A percentile compares a stretch with the other conserved stretches of the same genome.
phyloP scores from a whole-genome alignment of 169 alveolate genomes.

The Babesia gibsoni region DNA sequence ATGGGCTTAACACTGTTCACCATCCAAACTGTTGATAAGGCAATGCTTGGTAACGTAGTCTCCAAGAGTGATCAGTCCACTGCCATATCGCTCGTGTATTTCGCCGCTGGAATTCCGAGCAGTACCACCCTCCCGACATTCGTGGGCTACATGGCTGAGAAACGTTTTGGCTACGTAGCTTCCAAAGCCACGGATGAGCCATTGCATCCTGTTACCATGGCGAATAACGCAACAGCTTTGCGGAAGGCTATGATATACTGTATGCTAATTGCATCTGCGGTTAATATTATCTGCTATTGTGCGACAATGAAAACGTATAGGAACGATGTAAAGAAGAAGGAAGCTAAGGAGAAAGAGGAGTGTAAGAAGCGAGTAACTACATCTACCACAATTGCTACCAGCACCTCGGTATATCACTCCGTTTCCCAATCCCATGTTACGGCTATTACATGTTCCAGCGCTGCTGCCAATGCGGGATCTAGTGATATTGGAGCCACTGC shows the following conservation, averaged over 20 bases:
- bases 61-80: conserved; percentile 85
- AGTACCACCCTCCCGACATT: conserved; percentile 84
- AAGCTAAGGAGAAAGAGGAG: too few species aligned
- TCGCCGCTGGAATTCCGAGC: conserved; percentile 85
- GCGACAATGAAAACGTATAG: conserved; percentile 8
- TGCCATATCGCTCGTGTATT: conserved; percentile 77
- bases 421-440: too few species aligned
- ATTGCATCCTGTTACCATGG: neutral
- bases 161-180: conserved; percentile 71
- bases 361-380: too few species aligned
- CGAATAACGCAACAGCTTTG: conserved; percentile 5
- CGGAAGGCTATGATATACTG: conserved; percentile 17
- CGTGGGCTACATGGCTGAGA: conserved; percentile 84
- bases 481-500: too few species aligned
- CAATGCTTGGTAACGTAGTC: conserved; percentile 85
- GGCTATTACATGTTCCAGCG: too few species aligned
- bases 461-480: too few species aligned
- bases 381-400: too few species aligned
- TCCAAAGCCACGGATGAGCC: neutral
- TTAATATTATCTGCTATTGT: conserved; percentile 8
- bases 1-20: conserved; percentile 86
- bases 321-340: too few species aligned
- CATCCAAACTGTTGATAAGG: conserved; percentile 88
- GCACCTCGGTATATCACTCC: too few species aligned
- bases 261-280: neutral